Evolutionary conservation across 2,329 filamentous ascomycete species (phyloP).

Genomic region (Trichothecium sympodiale): DNA sequence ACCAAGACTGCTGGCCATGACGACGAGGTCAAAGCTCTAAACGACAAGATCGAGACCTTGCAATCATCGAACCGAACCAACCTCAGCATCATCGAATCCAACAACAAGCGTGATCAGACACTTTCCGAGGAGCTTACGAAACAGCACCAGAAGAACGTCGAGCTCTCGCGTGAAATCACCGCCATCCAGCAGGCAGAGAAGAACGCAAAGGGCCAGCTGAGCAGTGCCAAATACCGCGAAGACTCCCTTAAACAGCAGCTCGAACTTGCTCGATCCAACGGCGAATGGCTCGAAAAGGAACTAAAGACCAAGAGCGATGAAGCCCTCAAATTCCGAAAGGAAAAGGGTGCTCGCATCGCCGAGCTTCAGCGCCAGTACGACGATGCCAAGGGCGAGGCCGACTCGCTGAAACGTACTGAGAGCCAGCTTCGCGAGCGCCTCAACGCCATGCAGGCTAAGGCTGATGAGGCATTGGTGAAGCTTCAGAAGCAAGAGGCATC

Average conservation of each 20-base stretch:
- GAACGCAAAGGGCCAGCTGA: slow-evolving; percentile 66
- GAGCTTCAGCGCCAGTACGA: slow-evolving; percentile 84
- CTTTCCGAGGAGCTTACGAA: slow-evolving; percentile 77
- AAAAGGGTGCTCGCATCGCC: slow-evolving; percentile 82
- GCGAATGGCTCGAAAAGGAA: slow-evolving; percentile 87
- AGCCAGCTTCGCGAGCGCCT: slow-evolving; percentile 69
- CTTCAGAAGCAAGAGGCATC: slow-evolving; percentile 81
- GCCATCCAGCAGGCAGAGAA: slow-evolving; percentile 76
- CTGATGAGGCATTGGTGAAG: slow-evolving; percentile 70
- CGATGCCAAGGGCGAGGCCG: slow-evolving; percentile 66
- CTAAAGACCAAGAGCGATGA: slow-evolving; percentile 84
- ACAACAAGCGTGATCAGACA: slow-evolving; percentile 75
- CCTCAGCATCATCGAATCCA: slow-evolving; percentile 77
- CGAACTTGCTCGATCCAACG: slow-evolving; percentile 76
- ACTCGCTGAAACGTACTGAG: slow-evolving; percentile 69
- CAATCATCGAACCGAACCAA: slow-evolving; percentile 91
- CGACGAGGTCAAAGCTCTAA: slow-evolving; percentile 64
- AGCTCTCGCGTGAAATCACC: slow-evolving; percentile 73
- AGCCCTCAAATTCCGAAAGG: slow-evolving; percentile 81
- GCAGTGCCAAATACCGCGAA: slow-evolving; percentile 79
- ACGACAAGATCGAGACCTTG: slow-evolving; percentile 73
- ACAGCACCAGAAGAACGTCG: slow-evolving; percentile 79
- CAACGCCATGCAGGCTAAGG: slow-evolving; percentile 74
- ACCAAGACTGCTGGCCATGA: slow-evolving; percentile 64
- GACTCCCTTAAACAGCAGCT: slow-evolving; percentile 85